phyloP scores from a whole-genome alignment of 345 rosid genomes.

The Cochlearia excelsa region DNA sequence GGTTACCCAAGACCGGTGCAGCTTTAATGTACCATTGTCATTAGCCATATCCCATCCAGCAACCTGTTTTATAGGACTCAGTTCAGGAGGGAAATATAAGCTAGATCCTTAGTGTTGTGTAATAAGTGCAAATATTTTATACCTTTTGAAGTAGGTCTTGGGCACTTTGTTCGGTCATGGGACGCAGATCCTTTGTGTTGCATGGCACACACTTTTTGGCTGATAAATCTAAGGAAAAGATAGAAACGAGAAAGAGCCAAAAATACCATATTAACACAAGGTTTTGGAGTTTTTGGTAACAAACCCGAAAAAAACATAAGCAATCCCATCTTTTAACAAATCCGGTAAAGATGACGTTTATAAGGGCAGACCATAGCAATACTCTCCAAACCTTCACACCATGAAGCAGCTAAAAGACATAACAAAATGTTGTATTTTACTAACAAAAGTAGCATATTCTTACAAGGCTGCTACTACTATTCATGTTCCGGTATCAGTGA shows the following conservation, averaged over 20 bases:
- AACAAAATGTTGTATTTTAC: neutral
- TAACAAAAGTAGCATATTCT: neutral
- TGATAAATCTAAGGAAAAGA: conserved; percentile 53
- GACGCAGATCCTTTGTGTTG: conserved; percentile 62
- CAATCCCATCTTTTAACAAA: conserved; percentile 6
- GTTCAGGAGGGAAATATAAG: conserved; percentile 3
- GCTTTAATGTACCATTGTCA: conserved; percentile 67
- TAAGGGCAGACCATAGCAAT: conserved; percentile 1
- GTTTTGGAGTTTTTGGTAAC: conserved; percentile 6
- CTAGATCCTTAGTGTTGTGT: too few relatives aligned
- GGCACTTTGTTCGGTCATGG: conserved; percentile 85
- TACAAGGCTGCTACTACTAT: neutral
- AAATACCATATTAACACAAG: neutral
- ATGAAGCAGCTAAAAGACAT: neutral
- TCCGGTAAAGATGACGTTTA: neutral
- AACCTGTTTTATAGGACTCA: conserved; percentile 41
- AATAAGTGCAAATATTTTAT: conserved; percentile 13
- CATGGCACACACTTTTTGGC: conserved; percentile 88
- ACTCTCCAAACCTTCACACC: neutral
- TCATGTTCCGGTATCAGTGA: neutral
- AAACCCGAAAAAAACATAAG: neutral
- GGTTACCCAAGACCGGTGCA: conserved; percentile 59
- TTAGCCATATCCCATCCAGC: conserved; percentile 73
- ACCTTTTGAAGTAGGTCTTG: conserved; percentile 57
- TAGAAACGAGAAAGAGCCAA: neutral